Percentiles rank a stretch among this genome's conserved stretches.
phyloP scores from a whole-genome alignment of 169 alveolate species.

The Hammondia hammondi region DNA sequence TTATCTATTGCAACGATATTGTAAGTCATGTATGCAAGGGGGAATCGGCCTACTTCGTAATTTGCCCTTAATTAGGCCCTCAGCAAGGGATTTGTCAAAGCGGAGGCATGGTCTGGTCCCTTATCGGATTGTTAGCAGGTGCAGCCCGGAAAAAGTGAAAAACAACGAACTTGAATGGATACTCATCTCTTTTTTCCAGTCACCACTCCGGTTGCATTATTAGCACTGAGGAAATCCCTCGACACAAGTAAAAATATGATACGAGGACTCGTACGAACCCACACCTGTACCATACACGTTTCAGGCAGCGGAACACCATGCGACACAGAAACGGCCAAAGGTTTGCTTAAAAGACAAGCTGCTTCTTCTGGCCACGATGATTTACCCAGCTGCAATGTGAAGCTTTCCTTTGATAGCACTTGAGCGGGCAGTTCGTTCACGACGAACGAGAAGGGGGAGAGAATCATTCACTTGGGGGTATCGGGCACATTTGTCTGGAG shows the following conservation, averaged over 20 bases:
- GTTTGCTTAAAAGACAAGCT: too few species aligned
- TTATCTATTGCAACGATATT: constrained; percentile 38
- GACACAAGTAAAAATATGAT: background rate
- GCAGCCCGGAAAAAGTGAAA: background rate
- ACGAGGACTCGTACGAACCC: background rate
- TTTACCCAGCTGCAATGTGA: background rate
- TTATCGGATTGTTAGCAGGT: constrained; percentile 12
- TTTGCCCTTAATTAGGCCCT: constrained; percentile 32
- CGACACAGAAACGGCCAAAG: background rate
- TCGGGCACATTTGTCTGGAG: constrained; percentile 47
- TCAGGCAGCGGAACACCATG: background rate
- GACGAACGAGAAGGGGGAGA: background rate
- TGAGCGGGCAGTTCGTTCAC: background rate
- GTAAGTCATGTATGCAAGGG: background rate
- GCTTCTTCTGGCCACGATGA: background rate
- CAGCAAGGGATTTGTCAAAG: constrained; percentile 42
- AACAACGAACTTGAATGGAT: too few species aligned
- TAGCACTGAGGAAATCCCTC: background rate
- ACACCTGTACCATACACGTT: background rate
- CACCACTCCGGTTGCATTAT: background rate
- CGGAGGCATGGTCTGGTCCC: constrained; percentile 48
- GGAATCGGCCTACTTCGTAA: background rate
- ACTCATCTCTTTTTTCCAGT: background rate
- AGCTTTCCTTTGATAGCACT: background rate
- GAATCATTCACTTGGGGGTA: background rate